Percentiles rank a stretch among this genome's conserved stretches.
These are phyloP conservation scores for Chrysoporthe cubensis DNA, from an alignment of 2,329 filamentous ascomycete genomes.

Conservation along the genomic window DNA sequence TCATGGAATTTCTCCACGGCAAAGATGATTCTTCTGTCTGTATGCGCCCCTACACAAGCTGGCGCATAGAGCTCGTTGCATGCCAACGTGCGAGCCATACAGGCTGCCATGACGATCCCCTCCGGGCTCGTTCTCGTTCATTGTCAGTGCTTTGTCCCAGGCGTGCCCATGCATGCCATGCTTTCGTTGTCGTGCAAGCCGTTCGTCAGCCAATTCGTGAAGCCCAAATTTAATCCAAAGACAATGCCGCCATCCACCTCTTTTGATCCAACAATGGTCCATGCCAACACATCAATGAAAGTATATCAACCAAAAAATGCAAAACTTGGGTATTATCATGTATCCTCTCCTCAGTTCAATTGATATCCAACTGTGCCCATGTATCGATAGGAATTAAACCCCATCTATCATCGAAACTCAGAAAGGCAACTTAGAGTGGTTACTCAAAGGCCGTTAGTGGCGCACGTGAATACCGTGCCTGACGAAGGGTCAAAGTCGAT, in stretches of 20 bases:
- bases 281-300: background rate
- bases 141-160: background rate
- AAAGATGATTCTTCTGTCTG: constrained; percentile 8
- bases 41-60: background rate
- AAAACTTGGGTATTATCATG: background rate
- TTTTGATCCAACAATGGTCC: background rate
- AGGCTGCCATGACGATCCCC: background rate
- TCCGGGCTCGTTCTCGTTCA: background rate
- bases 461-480: constrained; percentile 75
- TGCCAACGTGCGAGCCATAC: background rate
- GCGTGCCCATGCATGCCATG: background rate
- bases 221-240: background rate
- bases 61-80: background rate
- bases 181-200: background rate
- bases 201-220: background rate
- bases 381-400: background rate
- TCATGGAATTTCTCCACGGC: constrained; percentile 3
- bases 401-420: background rate
- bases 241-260: background rate
- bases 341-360: background rate
- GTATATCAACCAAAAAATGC: background rate
- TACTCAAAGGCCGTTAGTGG: constrained; percentile 63
- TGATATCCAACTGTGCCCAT: background rate
- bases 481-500: constrained; percentile 67
- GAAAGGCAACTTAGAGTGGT: background rate